Evolutionary conservation across 495 filamentous ascomycete genomes (phyloP).

Genomic region (Daldinia childiae): DNA sequence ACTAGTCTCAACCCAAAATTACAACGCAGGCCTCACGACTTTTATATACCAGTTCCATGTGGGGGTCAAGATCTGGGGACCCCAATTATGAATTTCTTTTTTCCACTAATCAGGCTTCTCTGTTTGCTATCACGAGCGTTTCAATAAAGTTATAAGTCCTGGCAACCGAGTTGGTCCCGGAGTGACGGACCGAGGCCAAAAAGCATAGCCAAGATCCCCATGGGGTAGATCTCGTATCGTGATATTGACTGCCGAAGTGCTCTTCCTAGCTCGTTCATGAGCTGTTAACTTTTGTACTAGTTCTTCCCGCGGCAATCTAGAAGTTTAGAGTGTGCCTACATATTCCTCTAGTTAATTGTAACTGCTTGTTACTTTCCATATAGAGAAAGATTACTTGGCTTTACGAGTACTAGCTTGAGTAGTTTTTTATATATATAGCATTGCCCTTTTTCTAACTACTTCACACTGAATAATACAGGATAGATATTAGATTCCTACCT

Average conservation of each 20-base stretch:
- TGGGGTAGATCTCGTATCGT: slow-evolving; percentile 13
- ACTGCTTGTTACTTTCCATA: too few relatives aligned
- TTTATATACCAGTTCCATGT: slow-evolving; percentile 22
- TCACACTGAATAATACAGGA: too few relatives aligned
- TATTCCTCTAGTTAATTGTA: too few relatives aligned
- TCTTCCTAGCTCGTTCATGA: not conserved
- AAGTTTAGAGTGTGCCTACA: not conserved
- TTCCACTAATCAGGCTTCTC: slow-evolving; percentile 32
- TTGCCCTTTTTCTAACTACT: not conserved
- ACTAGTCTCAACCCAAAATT: not conserved
- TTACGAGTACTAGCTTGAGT: too few relatives aligned
- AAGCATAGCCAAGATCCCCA: slow-evolving; percentile 4
- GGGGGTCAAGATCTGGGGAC: slow-evolving; percentile 26
- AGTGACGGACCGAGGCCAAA: slow-evolving; percentile 7
- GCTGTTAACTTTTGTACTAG: not conserved
- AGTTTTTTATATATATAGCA: not conserved
- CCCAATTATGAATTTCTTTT: slow-evolving; percentile 15
- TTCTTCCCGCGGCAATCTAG: not conserved
- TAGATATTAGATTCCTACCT: too few relatives aligned
- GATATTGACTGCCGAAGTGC: slow-evolving; percentile 11
- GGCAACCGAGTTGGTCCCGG: not conserved
- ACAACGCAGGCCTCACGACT: not conserved
- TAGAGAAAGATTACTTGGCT: too few relatives aligned
- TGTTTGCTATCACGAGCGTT: slow-evolving; percentile 23
- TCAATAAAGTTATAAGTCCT: slow-evolving; percentile 12